Conservation (phyloP, 2,329 filamentous ascomycete genomes). For the Calonectria honghensis region DNA sequence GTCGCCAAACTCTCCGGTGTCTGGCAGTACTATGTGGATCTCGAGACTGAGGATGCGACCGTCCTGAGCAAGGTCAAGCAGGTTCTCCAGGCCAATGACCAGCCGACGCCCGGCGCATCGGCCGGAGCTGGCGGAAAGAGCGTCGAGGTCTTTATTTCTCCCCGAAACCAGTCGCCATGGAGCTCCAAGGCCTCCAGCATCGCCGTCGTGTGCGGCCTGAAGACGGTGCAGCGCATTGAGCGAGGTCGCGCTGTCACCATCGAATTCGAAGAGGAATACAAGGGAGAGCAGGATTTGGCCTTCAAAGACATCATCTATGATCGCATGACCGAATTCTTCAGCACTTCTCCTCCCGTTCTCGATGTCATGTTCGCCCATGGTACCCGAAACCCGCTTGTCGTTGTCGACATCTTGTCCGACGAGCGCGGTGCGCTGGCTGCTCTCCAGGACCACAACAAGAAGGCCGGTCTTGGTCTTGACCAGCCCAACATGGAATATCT, state of each 20-base stretch:
- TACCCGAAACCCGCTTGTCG: constrained; percentile 77
- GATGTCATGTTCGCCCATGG: constrained; percentile 86
- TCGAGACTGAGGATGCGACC: constrained; percentile 63
- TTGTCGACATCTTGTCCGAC: constrained; percentile 83
- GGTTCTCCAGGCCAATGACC: constrained; percentile 66
- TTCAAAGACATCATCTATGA: constrained; percentile 87
- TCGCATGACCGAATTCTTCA: constrained; percentile 94
- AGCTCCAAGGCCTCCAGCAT: constrained; percentile 97
- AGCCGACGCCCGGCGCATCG: constrained; percentile 52
- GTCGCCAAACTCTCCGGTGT: constrained; percentile 70
- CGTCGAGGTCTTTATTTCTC: constrained; percentile 82
- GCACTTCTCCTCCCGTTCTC: constrained; percentile 79
- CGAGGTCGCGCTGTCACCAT: constrained; percentile 87
- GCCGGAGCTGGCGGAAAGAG: constrained; percentile 64
- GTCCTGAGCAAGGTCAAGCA: constrained; percentile 67
- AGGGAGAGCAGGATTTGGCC: constrained; percentile 68
- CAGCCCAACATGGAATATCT: constrained; percentile 94
- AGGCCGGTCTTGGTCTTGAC: constrained; percentile 90
- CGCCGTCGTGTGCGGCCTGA: constrained; percentile 91
- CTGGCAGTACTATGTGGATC: constrained; percentile 81
- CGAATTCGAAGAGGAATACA: constrained; percentile 71
- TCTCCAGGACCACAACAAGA: constrained; percentile 88
- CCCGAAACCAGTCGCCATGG: constrained; percentile 95
- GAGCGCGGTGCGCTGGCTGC: constrained; percentile 80
- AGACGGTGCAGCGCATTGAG: constrained; percentile 86